Evolutionary conservation across 768 basidiomycete species (phyloP).

Genomic region (Lyophyllum atratum): DNA sequence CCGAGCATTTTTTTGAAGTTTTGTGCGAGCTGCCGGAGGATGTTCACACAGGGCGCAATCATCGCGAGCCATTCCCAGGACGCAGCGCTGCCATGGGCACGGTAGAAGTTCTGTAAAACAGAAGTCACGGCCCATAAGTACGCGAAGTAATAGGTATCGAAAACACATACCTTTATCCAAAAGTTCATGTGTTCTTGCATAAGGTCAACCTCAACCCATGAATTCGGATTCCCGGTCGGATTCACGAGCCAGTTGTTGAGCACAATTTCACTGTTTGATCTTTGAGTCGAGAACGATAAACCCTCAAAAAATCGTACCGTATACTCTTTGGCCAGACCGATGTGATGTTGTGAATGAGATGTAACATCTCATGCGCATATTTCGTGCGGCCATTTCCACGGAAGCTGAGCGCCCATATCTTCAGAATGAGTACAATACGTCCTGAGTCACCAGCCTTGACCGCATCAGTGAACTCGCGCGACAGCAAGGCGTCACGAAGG

Average conservation of each 20-base stretch:
- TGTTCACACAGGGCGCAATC: no score
- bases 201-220: conserved; percentile 30
- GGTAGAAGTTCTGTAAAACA: conserved; percentile 15
- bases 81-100: conserved; percentile 22
- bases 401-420: conserved; percentile 20
- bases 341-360: conserved; percentile 17
- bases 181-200: conserved; percentile 37
- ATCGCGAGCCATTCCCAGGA: conserved; percentile 29
- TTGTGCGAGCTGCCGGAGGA: no score
- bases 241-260: conserved; percentile 34
- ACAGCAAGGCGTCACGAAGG: conserved; percentile 27
- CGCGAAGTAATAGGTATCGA: background rate
- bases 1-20: no score
- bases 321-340: conserved; percentile 13
- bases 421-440: conserved; percentile 26
- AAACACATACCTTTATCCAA: conserved; percentile 32
- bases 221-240: conserved; percentile 26
- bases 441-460: conserved; percentile 35
- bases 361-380: conserved; percentile 23
- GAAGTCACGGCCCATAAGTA: no score
- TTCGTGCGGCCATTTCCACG: conserved; percentile 20
- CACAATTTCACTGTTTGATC: no score
- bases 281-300: no score
- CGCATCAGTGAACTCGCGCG: conserved; percentile 26
- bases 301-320: background rate